These are phyloP conservation scores for Cardamine occulta DNA, from an alignment of 345 rosid species.

Conservation along the genomic window DNA sequence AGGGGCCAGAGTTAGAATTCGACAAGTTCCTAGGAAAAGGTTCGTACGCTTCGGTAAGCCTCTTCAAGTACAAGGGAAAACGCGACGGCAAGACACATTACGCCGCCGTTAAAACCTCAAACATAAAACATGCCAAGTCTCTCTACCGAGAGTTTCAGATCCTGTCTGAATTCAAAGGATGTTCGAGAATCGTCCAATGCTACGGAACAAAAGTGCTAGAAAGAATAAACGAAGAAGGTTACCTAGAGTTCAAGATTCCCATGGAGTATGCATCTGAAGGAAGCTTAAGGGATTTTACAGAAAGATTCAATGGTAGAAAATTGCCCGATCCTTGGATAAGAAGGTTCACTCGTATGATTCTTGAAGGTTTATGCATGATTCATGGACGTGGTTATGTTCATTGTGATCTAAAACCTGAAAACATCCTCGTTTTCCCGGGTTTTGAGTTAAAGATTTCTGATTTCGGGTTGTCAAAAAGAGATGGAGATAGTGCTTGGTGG, in stretches of 20 bases:
- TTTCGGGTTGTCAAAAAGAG: not conserved
- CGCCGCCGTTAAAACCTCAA: slow-evolving; percentile 45
- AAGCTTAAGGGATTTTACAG: slow-evolving; percentile 37
- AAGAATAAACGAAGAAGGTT: slow-evolving; percentile 16
- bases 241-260: slow-evolving; percentile 37
- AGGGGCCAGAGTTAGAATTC: not conserved
- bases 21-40: not conserved
- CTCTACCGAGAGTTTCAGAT: slow-evolving; percentile 50
- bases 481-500: not conserved
- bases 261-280: slow-evolving; percentile 56
- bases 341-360: slow-evolving; percentile 39
- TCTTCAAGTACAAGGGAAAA: not conserved
- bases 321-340: slow-evolving; percentile 42
- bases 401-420: slow-evolving; percentile 46
- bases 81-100: not conserved
- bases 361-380: slow-evolving; percentile 40
- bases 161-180: slow-evolving; percentile 33
- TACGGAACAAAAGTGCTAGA: slow-evolving; percentile 39
- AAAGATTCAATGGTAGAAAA: slow-evolving; percentile 22
- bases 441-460: not conserved
- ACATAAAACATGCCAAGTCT: slow-evolving; percentile 25
- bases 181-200: slow-evolving; percentile 44
- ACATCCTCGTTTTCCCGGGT: slow-evolving; percentile 34
- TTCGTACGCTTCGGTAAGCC: not conserved
- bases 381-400: slow-evolving; percentile 34